These are phyloP conservation scores for Sarocladium kiliense DNA, from an alignment of 2,329 filamentous ascomycete species.

Conservation along the genomic window DNA sequence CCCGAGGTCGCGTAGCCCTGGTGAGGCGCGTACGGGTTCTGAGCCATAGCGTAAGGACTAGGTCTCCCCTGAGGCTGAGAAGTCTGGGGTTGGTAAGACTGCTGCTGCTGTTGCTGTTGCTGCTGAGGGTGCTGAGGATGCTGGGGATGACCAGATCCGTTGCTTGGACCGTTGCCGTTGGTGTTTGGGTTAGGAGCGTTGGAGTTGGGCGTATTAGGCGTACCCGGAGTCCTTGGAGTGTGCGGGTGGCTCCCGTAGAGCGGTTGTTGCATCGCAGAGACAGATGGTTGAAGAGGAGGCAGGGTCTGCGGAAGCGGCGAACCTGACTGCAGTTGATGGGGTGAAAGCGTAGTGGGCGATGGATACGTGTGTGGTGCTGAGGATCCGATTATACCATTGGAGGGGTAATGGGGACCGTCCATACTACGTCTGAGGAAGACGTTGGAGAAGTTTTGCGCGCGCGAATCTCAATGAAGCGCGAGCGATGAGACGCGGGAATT, in stretches of 20 bases:
- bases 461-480: conserved; percentile 8
- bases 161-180: conserved; percentile 1
- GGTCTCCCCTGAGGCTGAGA: conserved; percentile 42
- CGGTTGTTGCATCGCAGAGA: conserved; percentile 31
- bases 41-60: conserved; percentile 46
- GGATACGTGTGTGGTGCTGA: conserved; percentile 44
- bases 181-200: conserved; percentile 16
- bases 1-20: conserved; percentile 51
- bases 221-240: conserved; percentile 58
- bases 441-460: conserved; percentile 12
- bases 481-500: conserved; percentile 13
- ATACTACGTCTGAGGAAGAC: conserved; percentile 34
- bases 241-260: conserved; percentile 55
- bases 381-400: conserved; percentile 52
- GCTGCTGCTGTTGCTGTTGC: conserved; percentile 5
- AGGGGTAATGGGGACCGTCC: conserved; percentile 50
- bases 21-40: conserved; percentile 49
- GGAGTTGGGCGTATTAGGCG: conserved; percentile 56
- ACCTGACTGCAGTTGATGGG: conserved; percentile 44
- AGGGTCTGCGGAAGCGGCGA: conserved; percentile 48
- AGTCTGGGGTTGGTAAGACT: conserved; percentile 45
- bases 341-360: conserved; percentile 46
- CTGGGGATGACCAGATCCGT: conserved; percentile 12
- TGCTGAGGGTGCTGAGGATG: conserved; percentile 2
- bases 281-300: conserved; percentile 48